Evolutionary conservation across 1,284 basidiomycete genomes (phyloP).

Genomic region (Wallemia hederae): DNA sequence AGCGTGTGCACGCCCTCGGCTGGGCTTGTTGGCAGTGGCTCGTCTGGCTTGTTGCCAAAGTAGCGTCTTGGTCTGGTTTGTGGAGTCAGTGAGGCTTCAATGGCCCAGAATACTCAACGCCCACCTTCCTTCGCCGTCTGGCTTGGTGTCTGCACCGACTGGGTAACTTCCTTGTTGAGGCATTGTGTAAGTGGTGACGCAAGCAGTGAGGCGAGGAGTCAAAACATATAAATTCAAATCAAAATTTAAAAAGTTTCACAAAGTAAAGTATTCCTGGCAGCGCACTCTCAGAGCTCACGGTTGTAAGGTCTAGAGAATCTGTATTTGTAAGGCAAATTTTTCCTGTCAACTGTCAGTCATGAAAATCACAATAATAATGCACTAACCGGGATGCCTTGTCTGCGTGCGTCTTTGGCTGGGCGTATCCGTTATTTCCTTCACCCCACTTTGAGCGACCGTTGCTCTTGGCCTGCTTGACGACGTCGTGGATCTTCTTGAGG

Average conservation of each 20-base stretch:
- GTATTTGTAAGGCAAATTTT: not conserved
- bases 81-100: not conserved
- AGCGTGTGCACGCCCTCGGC: not conserved
- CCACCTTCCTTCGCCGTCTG: not conserved
- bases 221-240: not conserved
- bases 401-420: not conserved
- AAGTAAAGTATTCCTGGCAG: too few relatives aligned
- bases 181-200: not conserved
- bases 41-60: not conserved
- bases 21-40: not conserved
- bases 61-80: slow-evolving; percentile 6
- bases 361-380: not conserved
- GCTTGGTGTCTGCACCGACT: not conserved
- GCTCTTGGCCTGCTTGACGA: not conserved
- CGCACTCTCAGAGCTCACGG: not conserved
- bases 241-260: not conserved
- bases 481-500: not conserved
- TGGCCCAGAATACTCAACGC: not conserved
- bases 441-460: not conserved
- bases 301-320: not conserved
- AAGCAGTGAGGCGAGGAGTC: not conserved
- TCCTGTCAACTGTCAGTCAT: not conserved
- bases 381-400: not conserved
- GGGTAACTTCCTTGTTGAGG: not conserved
- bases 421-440: not conserved